phyloP scores from a whole-genome alignment of 148 eudicot genomes.

The Agrostemma githago region DNA sequence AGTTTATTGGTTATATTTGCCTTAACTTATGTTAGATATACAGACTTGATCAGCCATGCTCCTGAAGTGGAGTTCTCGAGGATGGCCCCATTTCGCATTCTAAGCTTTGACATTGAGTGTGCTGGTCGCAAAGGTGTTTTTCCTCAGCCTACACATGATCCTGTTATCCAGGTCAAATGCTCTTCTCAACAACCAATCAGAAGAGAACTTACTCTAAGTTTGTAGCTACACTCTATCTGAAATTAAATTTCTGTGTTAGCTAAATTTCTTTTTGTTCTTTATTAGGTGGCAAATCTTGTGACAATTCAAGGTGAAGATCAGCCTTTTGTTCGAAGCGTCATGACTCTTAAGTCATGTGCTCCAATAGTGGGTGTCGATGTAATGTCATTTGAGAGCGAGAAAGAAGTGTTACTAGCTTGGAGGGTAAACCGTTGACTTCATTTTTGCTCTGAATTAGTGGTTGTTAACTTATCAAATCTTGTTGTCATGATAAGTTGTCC shows the following conservation, averaged over 20 bases:
- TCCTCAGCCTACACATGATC: conserved; percentile 92
- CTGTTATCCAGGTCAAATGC: conserved; percentile 78
- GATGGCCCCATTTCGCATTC: conserved; percentile 97
- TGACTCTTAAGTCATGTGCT: conserved; percentile 96
- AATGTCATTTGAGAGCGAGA: conserved; percentile 90
- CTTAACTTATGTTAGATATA: conserved; percentile 50
- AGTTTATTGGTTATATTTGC: conserved; percentile 11
- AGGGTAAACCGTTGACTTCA: conserved; percentile 50
- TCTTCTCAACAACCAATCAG: conserved; percentile 8
- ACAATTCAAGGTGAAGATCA: conserved; percentile 89
- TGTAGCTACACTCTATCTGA: neutral
- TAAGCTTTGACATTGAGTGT: conserved; percentile 98
- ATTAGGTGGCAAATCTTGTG: conserved; percentile 84
- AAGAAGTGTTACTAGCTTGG: conserved; percentile 89
- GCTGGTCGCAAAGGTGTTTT: conserved; percentile 98
- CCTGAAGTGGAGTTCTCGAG: conserved; percentile 92
- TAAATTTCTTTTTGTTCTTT: neutral
- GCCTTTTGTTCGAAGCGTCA: conserved; percentile 88
- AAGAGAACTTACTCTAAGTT: conserved; percentile 6
- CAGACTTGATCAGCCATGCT: conserved; percentile 80
- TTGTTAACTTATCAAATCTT: neutral
- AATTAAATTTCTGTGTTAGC: conserved; percentile 21
- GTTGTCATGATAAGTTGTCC: neutral
- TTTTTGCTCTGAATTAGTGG: neutral
- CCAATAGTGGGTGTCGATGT: conserved; percentile 98